Base-by-base conservation (phyloP, 768 basidiomycete genomes). In the Russula sp. region DNA sequence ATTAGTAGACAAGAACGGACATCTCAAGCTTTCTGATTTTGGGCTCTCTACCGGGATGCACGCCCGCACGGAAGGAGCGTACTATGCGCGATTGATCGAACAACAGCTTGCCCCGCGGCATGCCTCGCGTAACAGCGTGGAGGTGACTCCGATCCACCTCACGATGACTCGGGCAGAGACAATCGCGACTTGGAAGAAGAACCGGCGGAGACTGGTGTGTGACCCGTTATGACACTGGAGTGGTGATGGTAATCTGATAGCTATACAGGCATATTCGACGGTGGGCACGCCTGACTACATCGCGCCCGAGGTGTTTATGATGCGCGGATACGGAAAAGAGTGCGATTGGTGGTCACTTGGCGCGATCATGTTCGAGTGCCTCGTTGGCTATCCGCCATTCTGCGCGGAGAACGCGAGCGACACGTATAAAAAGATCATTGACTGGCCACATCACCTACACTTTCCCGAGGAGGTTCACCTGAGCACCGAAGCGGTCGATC, bases 321-420 rank as follows among this genome's bases (percentile, higher is more conserved):
- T 95, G 74, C 88, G 90, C 71, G 97, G 97, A 13, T 98, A 98
- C 73, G 94, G 92, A 34, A 94, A 96, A 70, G 95, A 96, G 75
- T 98, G 95, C 71, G 97, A 99, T 74, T 98, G 95, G 94, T 99
- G 97, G 97, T 97, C 95, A 9, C 81, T 98, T n/a, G 97, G 97
- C 2, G 92, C 94, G 27, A 98, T 98, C 78, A 95, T 93, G 89
- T 99, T 96, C 73, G 96, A 98, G 75, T 97, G 90, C 75, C 77
- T 98, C 31, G 91, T 98, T 65, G 97, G 97, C 56, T 98, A 97
- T 74, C 94, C 95, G 20, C 94, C 94, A 0, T 95, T 98, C 78
- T 97, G 93, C 75, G 93, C 94, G 3, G 95, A 98, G 73, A 89
- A 89, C 57, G 94, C 97, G 20, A 93, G 95, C 71, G 96, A 98